Evolutionary conservation across 495 filamentous ascomycete genomes (phyloP).

Genomic region (Apiosordaria backusii): DNA sequence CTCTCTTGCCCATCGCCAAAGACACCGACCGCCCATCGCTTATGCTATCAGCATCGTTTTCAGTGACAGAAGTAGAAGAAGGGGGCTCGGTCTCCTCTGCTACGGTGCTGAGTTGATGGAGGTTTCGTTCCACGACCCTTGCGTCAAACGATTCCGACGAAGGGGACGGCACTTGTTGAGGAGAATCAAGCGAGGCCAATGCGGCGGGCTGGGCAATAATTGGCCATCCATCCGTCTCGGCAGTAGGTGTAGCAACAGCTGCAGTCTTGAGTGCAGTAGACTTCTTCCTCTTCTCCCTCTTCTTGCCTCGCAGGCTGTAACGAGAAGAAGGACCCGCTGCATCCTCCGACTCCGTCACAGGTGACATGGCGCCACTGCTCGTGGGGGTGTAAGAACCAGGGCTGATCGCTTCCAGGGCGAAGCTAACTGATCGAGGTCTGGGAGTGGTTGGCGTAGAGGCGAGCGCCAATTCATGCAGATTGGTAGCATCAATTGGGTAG

Average conservation of each 20-base stretch:
- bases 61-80: neutral
- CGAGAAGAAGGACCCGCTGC: conserved; percentile 7
- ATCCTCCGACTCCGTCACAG: conserved; percentile 9
- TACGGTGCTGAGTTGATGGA: conserved; percentile 31
- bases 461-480: conserved; percentile 6
- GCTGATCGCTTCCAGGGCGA: neutral
- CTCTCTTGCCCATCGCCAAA: neutral
- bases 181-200: conserved; percentile 15
- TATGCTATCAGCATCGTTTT: conserved; percentile 12
- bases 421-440: neutral
- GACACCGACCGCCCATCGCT: conserved; percentile 17
- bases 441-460: neutral
- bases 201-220: neutral
- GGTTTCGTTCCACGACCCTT: too few relatives aligned
- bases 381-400: conserved; percentile 7
- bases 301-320: conserved; percentile 30
- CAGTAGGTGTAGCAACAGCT: conserved; percentile 25
- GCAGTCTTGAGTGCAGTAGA: conserved; percentile 11
- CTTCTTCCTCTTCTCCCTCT: conserved; percentile 28
- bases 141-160: conserved; percentile 16
- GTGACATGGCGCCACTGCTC: conserved; percentile 16
- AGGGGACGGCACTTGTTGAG: conserved; percentile 13
- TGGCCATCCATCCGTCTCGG: neutral
- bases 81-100: conserved; percentile 27
- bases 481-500: neutral